phyloP scores from a whole-genome alignment of 2,329 filamentous ascomycete species.

The Teratosphaeria gauchensis region DNA sequence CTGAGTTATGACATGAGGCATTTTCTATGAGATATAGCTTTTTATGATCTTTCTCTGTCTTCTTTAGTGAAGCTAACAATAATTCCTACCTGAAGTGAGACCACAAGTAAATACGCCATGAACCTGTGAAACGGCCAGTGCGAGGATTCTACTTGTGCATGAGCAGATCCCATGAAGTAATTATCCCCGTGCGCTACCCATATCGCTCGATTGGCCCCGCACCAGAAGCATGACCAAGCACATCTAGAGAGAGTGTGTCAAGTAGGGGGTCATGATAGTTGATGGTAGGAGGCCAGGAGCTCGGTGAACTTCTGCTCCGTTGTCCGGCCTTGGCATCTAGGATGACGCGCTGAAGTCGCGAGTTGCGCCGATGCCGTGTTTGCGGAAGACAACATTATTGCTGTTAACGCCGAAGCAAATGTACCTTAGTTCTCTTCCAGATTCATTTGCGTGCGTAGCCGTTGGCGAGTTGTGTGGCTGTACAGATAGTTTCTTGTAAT shows the following conservation, averaged over 20 bases:
- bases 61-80: background rate
- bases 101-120: no score
- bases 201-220: no score
- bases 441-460: background rate
- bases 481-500: no score
- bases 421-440: background rate
- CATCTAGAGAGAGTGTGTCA: no score
- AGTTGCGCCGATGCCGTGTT: background rate
- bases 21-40: background rate
- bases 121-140: no score
- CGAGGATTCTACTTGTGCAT: no score
- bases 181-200: no score
- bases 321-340: background rate
- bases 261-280: background rate
- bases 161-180: no score
- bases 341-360: background rate
- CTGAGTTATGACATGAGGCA: constrained; percentile 1
- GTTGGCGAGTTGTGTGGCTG: background rate
- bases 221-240: no score
- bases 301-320: background rate
- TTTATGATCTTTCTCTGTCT: background rate
- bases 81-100: no score
- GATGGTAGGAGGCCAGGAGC: background rate
- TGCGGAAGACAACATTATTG: background rate
- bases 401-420: background rate